Evolutionary conservation across 768 basidiomycete species (phyloP).

Genomic region (Phanerochaete carnosa): DNA sequence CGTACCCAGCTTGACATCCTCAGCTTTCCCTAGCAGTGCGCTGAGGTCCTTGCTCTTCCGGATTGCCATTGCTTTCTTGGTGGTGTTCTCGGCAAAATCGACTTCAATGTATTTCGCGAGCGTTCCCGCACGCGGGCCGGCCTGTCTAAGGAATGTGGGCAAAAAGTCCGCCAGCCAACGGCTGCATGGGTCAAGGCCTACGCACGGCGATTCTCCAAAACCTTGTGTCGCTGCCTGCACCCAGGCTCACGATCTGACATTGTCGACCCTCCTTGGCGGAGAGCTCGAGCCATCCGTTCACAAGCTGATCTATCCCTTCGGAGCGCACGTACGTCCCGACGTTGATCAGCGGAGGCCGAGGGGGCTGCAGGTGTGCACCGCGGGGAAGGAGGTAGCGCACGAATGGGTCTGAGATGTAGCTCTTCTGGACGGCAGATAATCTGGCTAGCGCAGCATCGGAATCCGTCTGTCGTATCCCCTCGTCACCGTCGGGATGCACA

Average conservation of each 20-base stretch:
- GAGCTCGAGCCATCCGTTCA: constrained; percentile 58
- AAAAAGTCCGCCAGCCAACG: background rate
- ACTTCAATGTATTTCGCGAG: constrained; percentile 77
- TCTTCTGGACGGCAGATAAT: constrained; percentile 76
- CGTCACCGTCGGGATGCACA: constrained; percentile 44
- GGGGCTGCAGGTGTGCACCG: constrained; percentile 49
- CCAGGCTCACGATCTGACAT: constrained; percentile 90
- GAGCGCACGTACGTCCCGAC: constrained; percentile 90
- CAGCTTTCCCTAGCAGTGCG: constrained; percentile 44
- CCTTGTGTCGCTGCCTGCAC: constrained; percentile 93
- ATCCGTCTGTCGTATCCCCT: constrained; percentile 74
- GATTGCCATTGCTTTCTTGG: constrained; percentile 79
- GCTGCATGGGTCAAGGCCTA: constrained; percentile 13
- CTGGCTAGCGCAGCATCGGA: constrained; percentile 81
- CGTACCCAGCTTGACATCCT: constrained; percentile 43
- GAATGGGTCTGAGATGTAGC: constrained; percentile 81
- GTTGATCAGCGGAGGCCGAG: constrained; percentile 87
- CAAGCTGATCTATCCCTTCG: constrained; percentile 72
- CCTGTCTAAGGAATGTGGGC: constrained; percentile 35
- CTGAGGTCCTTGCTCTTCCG: constrained; percentile 60
- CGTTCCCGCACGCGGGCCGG: constrained; percentile 45
- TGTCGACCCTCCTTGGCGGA: constrained; percentile 38
- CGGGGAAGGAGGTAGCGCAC: constrained; percentile 65
- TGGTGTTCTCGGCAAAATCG: constrained; percentile 86
- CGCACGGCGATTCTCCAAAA: constrained; percentile 90